Conservation (phyloP, 2,329 filamentous ascomycete genomes). For the Tolypocladium inflatum region DNA sequence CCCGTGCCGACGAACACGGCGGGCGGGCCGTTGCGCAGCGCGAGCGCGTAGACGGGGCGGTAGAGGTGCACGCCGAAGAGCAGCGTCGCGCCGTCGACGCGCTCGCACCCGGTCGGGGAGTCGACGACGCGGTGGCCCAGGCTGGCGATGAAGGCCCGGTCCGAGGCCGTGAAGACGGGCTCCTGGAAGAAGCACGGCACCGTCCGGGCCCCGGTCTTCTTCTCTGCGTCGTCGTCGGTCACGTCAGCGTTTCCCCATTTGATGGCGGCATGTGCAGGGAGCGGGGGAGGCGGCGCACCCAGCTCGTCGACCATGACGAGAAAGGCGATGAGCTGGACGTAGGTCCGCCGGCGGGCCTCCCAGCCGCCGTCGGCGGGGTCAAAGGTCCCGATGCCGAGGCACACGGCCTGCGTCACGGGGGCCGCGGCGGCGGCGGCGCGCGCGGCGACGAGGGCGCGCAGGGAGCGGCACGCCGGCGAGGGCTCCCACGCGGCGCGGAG, state of each 20-base stretch:
- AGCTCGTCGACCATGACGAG: conserved; percentile 34
- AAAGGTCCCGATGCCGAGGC: conserved; percentile 46
- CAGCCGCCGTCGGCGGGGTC: conserved; percentile 37
- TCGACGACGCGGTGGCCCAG: conserved; percentile 44
- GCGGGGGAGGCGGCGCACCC: conserved; percentile 18
- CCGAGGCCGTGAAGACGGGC: conserved; percentile 37
- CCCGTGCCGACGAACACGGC: conserved; percentile 49
- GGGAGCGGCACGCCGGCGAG: conserved; percentile 14
- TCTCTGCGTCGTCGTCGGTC: conserved; percentile 5
- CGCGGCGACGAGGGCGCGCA: conserved; percentile 24
- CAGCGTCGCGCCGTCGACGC: conserved; percentile 38
- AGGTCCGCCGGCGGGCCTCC: conserved; percentile 35
- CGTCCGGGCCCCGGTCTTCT: conserved; percentile 7
- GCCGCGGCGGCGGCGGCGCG: conserved; percentile 11
- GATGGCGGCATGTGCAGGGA: background rate
- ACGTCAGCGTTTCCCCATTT: background rate
- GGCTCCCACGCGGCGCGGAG: conserved; percentile 17
- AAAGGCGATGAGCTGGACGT: conserved; percentile 45
- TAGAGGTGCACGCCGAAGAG: conserved; percentile 57
- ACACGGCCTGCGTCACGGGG: conserved; percentile 34
- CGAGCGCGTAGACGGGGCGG: conserved; percentile 38
- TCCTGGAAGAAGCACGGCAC: conserved; percentile 45
- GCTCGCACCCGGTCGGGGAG: conserved; percentile 41
- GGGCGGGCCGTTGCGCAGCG: conserved; percentile 37
- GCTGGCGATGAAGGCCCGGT: conserved; percentile 41